Evolutionary conservation across 1,139 yeast genomes (phyloP), one percentile per base, ranked within the genome.

Genomic region (Casaregolazyma suthepensis): DNA sequence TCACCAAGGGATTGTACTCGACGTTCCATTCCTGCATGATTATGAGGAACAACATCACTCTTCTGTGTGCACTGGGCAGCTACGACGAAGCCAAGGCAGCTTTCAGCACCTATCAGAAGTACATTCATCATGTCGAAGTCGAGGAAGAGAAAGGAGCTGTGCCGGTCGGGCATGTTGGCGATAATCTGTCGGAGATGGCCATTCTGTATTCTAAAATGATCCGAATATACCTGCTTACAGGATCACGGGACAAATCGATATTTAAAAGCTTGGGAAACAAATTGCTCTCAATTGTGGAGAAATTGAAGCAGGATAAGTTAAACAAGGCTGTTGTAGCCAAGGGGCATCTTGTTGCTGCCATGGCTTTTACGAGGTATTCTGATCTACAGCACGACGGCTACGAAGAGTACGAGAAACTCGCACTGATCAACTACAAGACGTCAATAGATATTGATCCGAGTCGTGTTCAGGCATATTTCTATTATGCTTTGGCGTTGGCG

Each of bases 21-120:
- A 77, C 83, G 0, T 80, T 78, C 59, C 82, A 80, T 57, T 79
- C 81, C 31, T 70, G 74, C 6, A 60, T 65, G 9, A 64, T 76
- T 15, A 68, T 76, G 71, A 71, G 77, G 45, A 64, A 71, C 38
- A 67, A 72, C 62, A 57, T 70, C 20, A 61, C 62, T 58, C 69
- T 67, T 1, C 66, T 62, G 19, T 54, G 61, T 12, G 63, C 68
- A 10, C 59, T 69, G 40, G 67, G 69, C 20, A 60, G 65, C 19
- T 63, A 60, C 50, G 60, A 57, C 2, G 79, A 77, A 56, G 71
- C 73, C 0, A 61, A 66, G 10, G 70, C 78, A 2, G 70, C 78
- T 0, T 75, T 78, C 59, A 68, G 70, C 15, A 76, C 79, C 0
- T 79, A 75, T 57, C 57, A 73, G 43, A 67, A 71, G 6, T 68